These are phyloP conservation scores for Senna siamea DNA, from an alignment of 306 rosid genomes.

Conservation along the genomic window DNA sequence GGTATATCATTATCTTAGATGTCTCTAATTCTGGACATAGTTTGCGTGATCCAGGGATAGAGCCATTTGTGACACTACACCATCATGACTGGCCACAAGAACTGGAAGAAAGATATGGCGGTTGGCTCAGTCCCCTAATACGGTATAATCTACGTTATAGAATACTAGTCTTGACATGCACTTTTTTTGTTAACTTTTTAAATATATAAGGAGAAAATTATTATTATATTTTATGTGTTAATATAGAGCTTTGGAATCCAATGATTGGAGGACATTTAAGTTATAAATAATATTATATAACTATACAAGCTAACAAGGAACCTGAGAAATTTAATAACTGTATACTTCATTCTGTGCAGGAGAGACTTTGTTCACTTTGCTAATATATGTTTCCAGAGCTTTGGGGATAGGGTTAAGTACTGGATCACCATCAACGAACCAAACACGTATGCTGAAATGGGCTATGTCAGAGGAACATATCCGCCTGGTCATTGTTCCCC, in stretches of 20 bases:
- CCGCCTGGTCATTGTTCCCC: conserved; percentile 64
- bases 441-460: conserved; percentile 33
- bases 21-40: conserved; percentile 29
- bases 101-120: conserved; percentile 59
- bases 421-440: conserved; percentile 69
- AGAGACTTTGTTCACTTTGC: conserved; percentile 62
- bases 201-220: too few relatives aligned
- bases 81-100: conserved; percentile 61
- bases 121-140: conserved; percentile 62
- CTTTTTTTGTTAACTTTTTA: too few relatives aligned
- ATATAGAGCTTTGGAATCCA: too few relatives aligned
- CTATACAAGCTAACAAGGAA: too few relatives aligned
- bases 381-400: conserved; percentile 51
- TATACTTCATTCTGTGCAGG: conserved; percentile 51
- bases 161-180: too few relatives aligned
- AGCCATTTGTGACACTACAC: conserved; percentile 63
- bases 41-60: conserved; percentile 52
- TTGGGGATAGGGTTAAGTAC: conserved; percentile 59
- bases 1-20: neutral
- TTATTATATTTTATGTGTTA: too few relatives aligned
- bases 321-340: too few relatives aligned
- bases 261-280: too few relatives aligned
- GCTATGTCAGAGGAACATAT: conserved; percentile 40
- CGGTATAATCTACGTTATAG: conserved; percentile 48
- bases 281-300: too few relatives aligned